phyloP scores from a whole-genome alignment of 2,329 filamentous ascomycete genomes.

The Reticulascus tulasneorum region DNA sequence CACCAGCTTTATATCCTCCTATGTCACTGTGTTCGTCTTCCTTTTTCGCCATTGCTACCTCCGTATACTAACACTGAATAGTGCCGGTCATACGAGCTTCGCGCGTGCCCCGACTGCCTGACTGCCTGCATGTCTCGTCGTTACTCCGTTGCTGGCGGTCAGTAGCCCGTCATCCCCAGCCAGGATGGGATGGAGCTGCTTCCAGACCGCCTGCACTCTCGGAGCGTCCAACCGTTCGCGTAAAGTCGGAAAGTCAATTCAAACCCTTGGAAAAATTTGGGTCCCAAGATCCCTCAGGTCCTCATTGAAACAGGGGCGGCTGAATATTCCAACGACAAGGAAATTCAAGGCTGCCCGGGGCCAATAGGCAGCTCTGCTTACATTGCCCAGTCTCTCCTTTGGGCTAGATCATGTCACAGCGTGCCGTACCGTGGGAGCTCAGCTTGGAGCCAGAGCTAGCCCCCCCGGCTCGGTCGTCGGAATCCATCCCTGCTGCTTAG shows the following conservation, averaged over 20 bases:
- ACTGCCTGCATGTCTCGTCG: conserved; percentile 1
- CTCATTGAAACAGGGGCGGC: conserved; percentile 8
- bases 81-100: conserved; percentile 4
- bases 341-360: conserved; percentile 3
- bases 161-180: conserved; percentile 2
- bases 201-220: not conserved
- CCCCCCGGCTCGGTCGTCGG: conserved; percentile 9
- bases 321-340: conserved; percentile 1
- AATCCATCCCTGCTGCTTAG: conserved; percentile 7
- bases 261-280: not conserved
- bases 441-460: not conserved
- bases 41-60: conserved; percentile 1
- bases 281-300: no score
- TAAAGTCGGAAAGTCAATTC: conserved; percentile 1
- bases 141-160: not conserved
- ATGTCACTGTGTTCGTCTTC: no score
- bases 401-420: conserved; percentile 8
- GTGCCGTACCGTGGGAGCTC: conserved; percentile 11
- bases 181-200: not conserved
- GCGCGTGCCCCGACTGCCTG: conserved; percentile 6
- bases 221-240: no score
- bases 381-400: conserved; percentile 4
- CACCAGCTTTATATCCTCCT: no score
- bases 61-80: conserved; percentile 9
- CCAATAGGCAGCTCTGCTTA: conserved; percentile 5